These are phyloP conservation scores for Coemansia sp. DNA, from an alignment of 192 early-diverging fungal species.

Conservation along the genomic window DNA sequence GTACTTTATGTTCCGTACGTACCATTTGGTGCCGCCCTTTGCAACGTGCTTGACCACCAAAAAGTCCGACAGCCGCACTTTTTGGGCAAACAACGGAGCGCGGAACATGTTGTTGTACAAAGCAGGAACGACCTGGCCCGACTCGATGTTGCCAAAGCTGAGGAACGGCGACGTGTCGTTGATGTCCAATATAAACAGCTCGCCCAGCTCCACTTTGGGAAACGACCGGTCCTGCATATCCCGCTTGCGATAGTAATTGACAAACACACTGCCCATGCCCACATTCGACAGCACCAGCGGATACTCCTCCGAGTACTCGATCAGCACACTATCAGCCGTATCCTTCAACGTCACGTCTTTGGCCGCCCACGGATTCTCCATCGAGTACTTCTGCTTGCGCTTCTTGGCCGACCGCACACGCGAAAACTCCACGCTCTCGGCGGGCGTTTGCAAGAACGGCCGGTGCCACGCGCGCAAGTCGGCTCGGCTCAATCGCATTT, in stretches of 20 bases:
- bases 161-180: slow-evolving; percentile 92
- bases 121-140: slow-evolving; percentile 83
- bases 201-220: slow-evolving; percentile 80
- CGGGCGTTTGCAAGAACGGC: slow-evolving; percentile 58
- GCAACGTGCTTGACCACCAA: slow-evolving; percentile 75
- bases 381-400: slow-evolving; percentile 63
- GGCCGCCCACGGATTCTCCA: slow-evolving; percentile 70
- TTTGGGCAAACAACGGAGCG: slow-evolving; percentile 85
- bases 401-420: slow-evolving; percentile 71
- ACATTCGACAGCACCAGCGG: slow-evolving; percentile 87
- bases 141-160: slow-evolving; percentile 90
- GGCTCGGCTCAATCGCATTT: slow-evolving; percentile 71
- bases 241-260: slow-evolving; percentile 94
- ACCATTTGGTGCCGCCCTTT: slow-evolving; percentile 82
- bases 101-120: slow-evolving; percentile 94
- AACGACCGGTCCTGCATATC: slow-evolving; percentile 75
- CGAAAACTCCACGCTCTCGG: slow-evolving; percentile 54
- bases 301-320: slow-evolving; percentile 97
- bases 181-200: slow-evolving; percentile 79
- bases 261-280: slow-evolving; percentile 92
- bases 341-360: slow-evolving; percentile 92
- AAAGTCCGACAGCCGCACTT: slow-evolving; percentile 72
- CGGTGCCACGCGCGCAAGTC: slow-evolving; percentile 91
- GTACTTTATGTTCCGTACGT: slow-evolving; percentile 75
- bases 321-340: slow-evolving; percentile 70